Conservation (phyloP, 495 filamentous ascomycete species). For the Aspergillus kassunensis region DNA sequence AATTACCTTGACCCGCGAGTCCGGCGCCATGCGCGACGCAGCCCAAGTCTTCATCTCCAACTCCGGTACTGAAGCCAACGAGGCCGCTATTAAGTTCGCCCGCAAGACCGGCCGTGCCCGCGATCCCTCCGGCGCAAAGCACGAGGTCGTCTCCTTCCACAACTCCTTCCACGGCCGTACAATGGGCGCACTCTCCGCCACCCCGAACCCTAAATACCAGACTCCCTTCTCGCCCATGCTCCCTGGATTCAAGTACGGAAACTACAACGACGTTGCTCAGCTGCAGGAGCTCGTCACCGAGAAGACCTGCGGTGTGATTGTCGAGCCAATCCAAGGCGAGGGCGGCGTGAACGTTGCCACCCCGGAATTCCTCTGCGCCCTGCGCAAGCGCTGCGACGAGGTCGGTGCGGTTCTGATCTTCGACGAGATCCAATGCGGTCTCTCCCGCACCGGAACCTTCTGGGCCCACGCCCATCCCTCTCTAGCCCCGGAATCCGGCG, state of each 20-base stretch:
- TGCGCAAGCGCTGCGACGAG: slow-evolving; percentile 76
- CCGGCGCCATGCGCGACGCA: slow-evolving; percentile 76
- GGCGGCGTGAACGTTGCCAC: slow-evolving; percentile 84
- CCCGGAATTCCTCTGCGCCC: slow-evolving; percentile 71
- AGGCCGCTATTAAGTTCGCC: slow-evolving; percentile 95
- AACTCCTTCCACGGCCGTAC: slow-evolving; percentile 94
- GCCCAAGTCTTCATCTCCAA: slow-evolving; percentile 90
- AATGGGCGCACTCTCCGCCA: slow-evolving; percentile 87
- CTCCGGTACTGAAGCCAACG: slow-evolving; percentile 91
- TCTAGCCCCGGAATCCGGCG: slow-evolving; percentile 33
- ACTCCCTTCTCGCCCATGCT: slow-evolving; percentile 92
- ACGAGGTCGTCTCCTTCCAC: slow-evolving; percentile 83
- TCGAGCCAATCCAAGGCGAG: slow-evolving; percentile 97
- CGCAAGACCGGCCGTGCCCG: slow-evolving; percentile 78
- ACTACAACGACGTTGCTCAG: slow-evolving; percentile 72
- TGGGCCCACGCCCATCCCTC: slow-evolving; percentile 82
- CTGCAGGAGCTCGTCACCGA: slow-evolving; percentile 71
- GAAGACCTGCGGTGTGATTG: slow-evolving; percentile 88
- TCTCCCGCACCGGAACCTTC: slow-evolving; percentile 77
- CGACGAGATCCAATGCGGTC: slow-evolving; percentile 95
- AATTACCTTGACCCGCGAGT: slow-evolving; percentile 67
- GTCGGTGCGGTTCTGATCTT: slow-evolving; percentile 87
- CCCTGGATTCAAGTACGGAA: slow-evolving; percentile 84
- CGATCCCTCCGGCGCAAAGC: slow-evolving; percentile 67
- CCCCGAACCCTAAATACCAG: slow-evolving; percentile 98